Conservation (phyloP, 352 stramenopile species). For the Pythium coloratum region DNA sequence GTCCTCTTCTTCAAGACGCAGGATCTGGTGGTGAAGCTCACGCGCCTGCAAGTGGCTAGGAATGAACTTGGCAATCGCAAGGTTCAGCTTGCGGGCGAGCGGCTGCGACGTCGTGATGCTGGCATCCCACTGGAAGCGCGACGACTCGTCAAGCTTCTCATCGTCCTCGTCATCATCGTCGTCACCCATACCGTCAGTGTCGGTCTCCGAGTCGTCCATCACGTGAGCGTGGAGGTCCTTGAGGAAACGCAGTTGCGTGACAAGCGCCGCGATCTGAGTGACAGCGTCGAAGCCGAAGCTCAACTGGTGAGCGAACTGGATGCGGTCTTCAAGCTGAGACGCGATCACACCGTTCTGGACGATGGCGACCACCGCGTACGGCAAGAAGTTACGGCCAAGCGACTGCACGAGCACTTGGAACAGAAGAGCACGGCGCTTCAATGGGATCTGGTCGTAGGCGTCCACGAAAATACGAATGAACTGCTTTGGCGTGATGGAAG, state of each 20-base stretch:
- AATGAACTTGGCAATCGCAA: constrained; percentile 69
- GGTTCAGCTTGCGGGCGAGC: constrained; percentile 56
- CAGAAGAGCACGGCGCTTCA: constrained; percentile 50
- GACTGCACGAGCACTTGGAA: constrained; percentile 67
- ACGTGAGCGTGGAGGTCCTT: constrained; percentile 67
- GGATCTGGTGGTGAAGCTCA: constrained; percentile 73
- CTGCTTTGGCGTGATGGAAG: constrained; percentile 60
- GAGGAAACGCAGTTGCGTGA: constrained; percentile 60
- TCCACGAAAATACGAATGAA: constrained; percentile 81
- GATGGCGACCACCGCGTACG: constrained; percentile 58
- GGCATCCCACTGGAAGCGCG: constrained; percentile 43
- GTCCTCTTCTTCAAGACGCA: constrained; percentile 49
- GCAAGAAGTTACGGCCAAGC: constrained; percentile 50
- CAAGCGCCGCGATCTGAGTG: constrained; percentile 58
- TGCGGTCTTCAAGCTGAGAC: constrained; percentile 46
- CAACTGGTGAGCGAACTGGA: constrained; percentile 69
- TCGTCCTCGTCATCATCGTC: constrained; percentile 56
- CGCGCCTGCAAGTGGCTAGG: constrained; percentile 60
- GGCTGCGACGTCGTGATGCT: constrained; percentile 36
- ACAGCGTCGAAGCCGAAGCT: constrained; percentile 57
- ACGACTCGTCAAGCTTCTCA: constrained; percentile 42
- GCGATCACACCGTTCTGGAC: constrained; percentile 45
- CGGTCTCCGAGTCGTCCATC: constrained; percentile 67
- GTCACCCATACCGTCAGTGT: constrained; percentile 69
- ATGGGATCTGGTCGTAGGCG: constrained; percentile 67